Evolutionary conservation across 768 basidiomycete genomes (phyloP).

Genomic region (Amanita inopinata): DNA sequence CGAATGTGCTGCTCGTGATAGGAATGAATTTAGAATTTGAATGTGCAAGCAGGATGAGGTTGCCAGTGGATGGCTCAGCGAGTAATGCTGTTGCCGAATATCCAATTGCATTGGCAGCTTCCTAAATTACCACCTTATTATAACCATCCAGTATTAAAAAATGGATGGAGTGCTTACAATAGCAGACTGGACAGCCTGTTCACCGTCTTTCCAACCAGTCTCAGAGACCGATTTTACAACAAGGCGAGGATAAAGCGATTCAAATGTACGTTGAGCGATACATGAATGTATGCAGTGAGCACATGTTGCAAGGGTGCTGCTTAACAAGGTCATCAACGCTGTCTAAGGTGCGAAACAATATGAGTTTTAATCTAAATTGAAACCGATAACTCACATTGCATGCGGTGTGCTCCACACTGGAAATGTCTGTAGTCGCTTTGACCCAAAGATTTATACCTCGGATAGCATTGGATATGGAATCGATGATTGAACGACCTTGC

Average conservation of each 20-base stretch:
- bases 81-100: constrained; percentile 11
- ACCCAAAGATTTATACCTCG: constrained; percentile 22
- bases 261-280: constrained; percentile 38
- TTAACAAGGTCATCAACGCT: constrained; percentile 15
- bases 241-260: constrained; percentile 34
- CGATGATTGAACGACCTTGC: constrained; percentile 26
- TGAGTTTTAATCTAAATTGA: background rate
- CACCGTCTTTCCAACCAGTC: constrained; percentile 31
- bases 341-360: constrained; percentile 11
- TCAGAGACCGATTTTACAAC: constrained; percentile 22
- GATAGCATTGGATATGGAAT: constrained; percentile 20
- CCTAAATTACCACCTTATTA: constrained; percentile 17
- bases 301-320: constrained; percentile 19
- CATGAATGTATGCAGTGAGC: constrained; percentile 29
- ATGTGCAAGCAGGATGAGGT: constrained; percentile 31
- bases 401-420: constrained; percentile 16
- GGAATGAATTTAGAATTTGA: constrained; percentile 9
- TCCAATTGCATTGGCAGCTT: constrained; percentile 26
- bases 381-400: constrained; percentile 20
- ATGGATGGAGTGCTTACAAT: constrained; percentile 26
- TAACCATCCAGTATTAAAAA: background rate
- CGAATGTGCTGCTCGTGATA: background rate
- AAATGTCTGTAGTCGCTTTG: constrained; percentile 10
- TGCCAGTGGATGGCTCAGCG: constrained; percentile 19
- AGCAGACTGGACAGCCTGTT: constrained; percentile 23